A percentile compares a stretch with the other conserved stretches of the same genome.
Conservation (phyloP, 805 yeast genomes). For the Yarrowia bubula region DNA sequence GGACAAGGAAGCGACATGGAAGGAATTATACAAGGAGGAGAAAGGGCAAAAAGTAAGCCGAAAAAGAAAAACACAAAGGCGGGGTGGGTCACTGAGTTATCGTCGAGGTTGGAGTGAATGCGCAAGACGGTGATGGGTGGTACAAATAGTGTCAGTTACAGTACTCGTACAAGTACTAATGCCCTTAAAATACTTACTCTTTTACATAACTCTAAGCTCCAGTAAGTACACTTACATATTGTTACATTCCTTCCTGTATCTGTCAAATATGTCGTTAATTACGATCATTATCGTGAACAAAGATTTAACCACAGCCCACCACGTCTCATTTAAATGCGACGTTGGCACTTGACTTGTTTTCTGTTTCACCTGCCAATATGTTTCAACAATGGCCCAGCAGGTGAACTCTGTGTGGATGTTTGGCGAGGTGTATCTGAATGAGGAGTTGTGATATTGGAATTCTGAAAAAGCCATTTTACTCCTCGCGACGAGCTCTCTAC, state of each 20-base stretch:
- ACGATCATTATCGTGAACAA: too few species aligned
- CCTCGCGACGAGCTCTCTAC: too few species aligned
- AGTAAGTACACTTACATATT: neutral
- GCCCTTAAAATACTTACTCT: neutral
- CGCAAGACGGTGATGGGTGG: too few species aligned
- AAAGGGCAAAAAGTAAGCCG: neutral
- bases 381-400: neutral
- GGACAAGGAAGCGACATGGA: neutral
- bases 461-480: neutral
- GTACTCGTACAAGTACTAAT: too few species aligned
- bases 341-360: neutral
- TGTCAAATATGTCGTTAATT: too few species aligned
- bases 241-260: too few species aligned
- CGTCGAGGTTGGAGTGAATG: too few species aligned
- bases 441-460: neutral
- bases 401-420: neutral
- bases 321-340: neutral
- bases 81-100: too few species aligned
- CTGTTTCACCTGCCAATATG: conserved; percentile 12
- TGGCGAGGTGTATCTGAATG: neutral
- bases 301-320: neutral
- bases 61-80: neutral
- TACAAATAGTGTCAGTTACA: too few species aligned
- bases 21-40: neutral
- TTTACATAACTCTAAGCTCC: neutral